phyloP scores from a whole-genome alignment of 768 basidiomycete species.

The Crepidotus variabilis region DNA sequence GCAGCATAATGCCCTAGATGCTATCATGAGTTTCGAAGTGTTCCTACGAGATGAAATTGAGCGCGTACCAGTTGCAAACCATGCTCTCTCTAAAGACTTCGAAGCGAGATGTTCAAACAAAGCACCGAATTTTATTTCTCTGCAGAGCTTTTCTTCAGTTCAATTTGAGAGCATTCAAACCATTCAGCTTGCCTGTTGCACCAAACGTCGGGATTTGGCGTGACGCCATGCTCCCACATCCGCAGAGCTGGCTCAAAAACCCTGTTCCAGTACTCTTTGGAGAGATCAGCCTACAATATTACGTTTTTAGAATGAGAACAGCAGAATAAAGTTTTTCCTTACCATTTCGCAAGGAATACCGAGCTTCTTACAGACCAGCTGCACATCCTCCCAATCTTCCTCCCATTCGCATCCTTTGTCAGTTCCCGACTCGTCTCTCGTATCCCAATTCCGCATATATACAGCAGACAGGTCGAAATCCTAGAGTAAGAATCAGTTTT shows the following conservation, averaged over 20 bases:
- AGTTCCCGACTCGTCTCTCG: slow-evolving; percentile 72
- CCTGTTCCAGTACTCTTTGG: slow-evolving; percentile 83
- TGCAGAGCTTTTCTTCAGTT: slow-evolving; percentile 21
- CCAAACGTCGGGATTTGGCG: slow-evolving; percentile 91
- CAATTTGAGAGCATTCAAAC: not conserved
- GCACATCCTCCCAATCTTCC: slow-evolving; percentile 91
- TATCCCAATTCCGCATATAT: slow-evolving; percentile 97
- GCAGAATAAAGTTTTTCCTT: slow-evolving; percentile 10
- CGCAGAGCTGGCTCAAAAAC: slow-evolving; percentile 87
- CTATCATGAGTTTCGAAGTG: not conserved
- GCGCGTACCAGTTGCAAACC: slow-evolving; percentile 76
- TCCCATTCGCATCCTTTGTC: slow-evolving; percentile 95
- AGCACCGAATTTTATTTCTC: slow-evolving; percentile 90
- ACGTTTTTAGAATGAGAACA: not conserved
- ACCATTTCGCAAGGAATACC: slow-evolving; percentile 78
- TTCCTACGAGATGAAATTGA: not conserved
- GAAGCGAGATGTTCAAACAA: slow-evolving; percentile 60
- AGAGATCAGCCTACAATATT: slow-evolving; percentile 70
- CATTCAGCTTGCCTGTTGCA: slow-evolving; percentile 70
- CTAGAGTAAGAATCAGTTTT: slow-evolving; percentile 27
- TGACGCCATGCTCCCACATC: slow-evolving; percentile 73
- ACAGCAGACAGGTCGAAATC: slow-evolving; percentile 82
- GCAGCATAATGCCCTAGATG: slow-evolving; percentile 80
- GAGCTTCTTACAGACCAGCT: slow-evolving; percentile 66
- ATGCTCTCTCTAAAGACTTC: slow-evolving; percentile 36